Percentiles rank a stretch among this genome's conserved stretches.
Conservation (phyloP, 2,329 filamentous ascomycete genomes). For the Ceratocystis harringtonii region DNA sequence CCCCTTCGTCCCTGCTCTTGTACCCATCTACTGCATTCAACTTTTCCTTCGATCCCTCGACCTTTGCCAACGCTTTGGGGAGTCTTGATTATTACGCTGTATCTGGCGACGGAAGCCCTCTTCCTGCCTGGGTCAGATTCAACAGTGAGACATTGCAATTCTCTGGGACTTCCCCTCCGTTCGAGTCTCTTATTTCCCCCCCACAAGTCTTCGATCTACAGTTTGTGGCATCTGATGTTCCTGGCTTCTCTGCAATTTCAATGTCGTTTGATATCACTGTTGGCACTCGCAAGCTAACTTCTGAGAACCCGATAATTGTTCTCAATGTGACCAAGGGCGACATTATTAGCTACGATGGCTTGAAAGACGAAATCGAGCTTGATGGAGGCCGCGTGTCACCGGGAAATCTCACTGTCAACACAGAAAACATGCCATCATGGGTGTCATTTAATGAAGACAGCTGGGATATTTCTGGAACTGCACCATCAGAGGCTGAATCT, state of each 20-base stretch:
- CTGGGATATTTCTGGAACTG: constrained; percentile 48
- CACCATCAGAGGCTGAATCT: constrained; percentile 42
- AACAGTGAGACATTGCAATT: constrained; percentile 49
- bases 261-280: constrained; percentile 57
- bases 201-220: constrained; percentile 59
- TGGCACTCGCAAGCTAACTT: constrained; percentile 52
- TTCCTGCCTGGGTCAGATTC: constrained; percentile 77
- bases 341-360: constrained; percentile 36
- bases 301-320: constrained; percentile 40
- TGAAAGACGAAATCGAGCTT: constrained; percentile 38
- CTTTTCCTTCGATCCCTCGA: constrained; percentile 39
- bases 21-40: constrained; percentile 39
- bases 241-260: constrained; percentile 56
- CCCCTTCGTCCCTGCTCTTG: constrained; percentile 43
- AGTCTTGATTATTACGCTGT: constrained; percentile 61
- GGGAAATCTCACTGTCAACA: constrained; percentile 38
- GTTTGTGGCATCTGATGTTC: constrained; percentile 62
- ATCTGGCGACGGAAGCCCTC: constrained; percentile 59
- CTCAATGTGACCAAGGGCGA: constrained; percentile 41
- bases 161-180: constrained; percentile 52
- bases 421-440: constrained; percentile 49
- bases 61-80: constrained; percentile 43
- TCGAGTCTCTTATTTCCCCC: constrained; percentile 46
- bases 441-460: constrained; percentile 47
- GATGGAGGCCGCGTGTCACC: constrained; percentile 38